These are phyloP conservation scores for Cadophora malorum DNA, from an alignment of 2,329 filamentous ascomycete species.

Conservation along the genomic window DNA sequence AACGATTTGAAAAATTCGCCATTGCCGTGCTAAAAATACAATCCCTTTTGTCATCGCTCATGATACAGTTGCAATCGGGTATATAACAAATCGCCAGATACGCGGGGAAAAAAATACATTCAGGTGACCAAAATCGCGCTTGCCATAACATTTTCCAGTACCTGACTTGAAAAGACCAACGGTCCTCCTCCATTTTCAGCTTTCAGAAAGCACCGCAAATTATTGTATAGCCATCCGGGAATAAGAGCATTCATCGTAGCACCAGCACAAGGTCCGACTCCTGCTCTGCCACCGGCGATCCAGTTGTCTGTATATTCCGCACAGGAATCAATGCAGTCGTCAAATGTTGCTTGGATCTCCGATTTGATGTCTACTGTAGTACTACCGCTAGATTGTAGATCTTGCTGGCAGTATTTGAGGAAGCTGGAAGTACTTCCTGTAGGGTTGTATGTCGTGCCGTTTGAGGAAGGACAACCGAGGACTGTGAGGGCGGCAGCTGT, in stretches of 20 bases:
- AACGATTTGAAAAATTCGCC: not conserved
- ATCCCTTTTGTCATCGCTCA: not conserved
- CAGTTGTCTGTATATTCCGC: not conserved
- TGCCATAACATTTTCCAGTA: slow-evolving; percentile 9
- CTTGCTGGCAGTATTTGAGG: not conserved
- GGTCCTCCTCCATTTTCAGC: slow-evolving; percentile 8
- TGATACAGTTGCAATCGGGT: not conserved
- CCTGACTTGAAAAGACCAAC: not conserved
- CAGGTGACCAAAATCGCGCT: not conserved
- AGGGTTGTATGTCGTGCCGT: slow-evolving; percentile 2
- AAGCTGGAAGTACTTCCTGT: not conserved
- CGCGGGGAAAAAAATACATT: not conserved
- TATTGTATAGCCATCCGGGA: not conserved
- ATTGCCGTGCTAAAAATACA: not conserved
- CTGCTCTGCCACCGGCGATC: not conserved
- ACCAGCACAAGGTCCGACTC: slow-evolving; percentile 1
- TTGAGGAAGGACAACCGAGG: slow-evolving; percentile 8
- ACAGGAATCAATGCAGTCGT: not conserved
- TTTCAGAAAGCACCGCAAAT: slow-evolving; percentile 2
- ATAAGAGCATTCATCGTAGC: not conserved
- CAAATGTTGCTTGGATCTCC: not conserved
- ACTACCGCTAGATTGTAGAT: not conserved
- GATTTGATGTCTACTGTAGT: slow-evolving; percentile 8
- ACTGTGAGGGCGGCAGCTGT: slow-evolving; percentile 6
- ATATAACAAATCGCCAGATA: not conserved